phyloP scores from a whole-genome alignment of 2,329 filamentous ascomycete genomes.

The Cytospora piceae region DNA sequence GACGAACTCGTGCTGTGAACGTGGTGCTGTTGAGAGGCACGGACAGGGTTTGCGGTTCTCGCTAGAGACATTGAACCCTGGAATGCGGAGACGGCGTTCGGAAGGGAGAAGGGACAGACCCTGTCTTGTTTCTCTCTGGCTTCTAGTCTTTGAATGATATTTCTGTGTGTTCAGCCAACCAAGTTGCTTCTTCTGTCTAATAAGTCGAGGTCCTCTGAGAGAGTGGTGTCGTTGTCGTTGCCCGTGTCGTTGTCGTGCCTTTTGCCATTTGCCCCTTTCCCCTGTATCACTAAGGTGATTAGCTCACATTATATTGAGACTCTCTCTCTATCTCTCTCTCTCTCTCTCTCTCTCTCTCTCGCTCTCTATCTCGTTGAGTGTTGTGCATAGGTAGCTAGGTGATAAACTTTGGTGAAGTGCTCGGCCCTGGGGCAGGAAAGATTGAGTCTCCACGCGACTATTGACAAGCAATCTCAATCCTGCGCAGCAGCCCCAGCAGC shows the following conservation, averaged over 20 bases:
- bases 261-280: neutral
- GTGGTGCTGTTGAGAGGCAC: neutral
- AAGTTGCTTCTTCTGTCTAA: neutral
- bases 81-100: neutral
- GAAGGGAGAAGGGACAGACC: neutral
- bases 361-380: neutral
- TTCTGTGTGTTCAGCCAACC: neutral
- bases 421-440: slow-evolving; percentile 9
- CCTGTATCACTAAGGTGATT: neutral
- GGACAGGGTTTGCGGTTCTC: slow-evolving; percentile 2
- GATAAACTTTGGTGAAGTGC: slow-evolving; percentile 1
- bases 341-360: no score
- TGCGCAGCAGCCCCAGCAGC: slow-evolving; percentile 6
- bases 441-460: slow-evolving; percentile 24
- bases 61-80: neutral
- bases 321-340: no score
- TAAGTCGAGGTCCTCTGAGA: neutral
- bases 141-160: neutral
- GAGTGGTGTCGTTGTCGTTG: no score
- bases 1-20: slow-evolving; percentile 20
- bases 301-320: no score
- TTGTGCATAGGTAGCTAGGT: neutral
- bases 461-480: slow-evolving; percentile 22
- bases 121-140: neutral
- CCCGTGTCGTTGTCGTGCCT: no score